Evolutionary conservation across 2,329 filamentous ascomycete genomes (phyloP), one percentile per base, ranked within the genome.

Genomic region (Phaeosphaeria sp.): DNA sequence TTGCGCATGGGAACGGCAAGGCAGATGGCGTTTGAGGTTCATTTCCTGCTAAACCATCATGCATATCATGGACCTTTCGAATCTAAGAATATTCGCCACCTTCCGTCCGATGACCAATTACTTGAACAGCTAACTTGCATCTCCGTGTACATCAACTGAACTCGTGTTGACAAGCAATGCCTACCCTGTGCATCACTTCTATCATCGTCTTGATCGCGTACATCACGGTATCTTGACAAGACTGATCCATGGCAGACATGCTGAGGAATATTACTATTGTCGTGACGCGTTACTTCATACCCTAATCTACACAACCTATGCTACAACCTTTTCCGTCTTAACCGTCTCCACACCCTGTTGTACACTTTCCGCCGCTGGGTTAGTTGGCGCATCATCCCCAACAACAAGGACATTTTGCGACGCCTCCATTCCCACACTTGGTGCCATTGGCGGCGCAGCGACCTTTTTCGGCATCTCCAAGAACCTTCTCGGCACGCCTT

Each of bases 401-500:
- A 5, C 44, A 22, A 15, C 40, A 24, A n/a, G 15, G 21, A 18
- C 21, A 17, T 36, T n/a, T 17, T 24, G 11, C 24, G 27, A 30
- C 3, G 18, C 50, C 2, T 36, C 50, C 4, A 18, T 17, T 44
- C 21, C 13, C 8, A 13, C 3, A 13, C 27, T 25, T 30, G 33
- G 44, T 17, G n/a, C 21, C n/a, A 20, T 8, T 18, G 33, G 18
- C 24, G 47, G 53, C 30, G 53, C 42, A 6, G 36, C 51, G 22
- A 15, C 45, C 57, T 60, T 68, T 57, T 59, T 67, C n/a, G 27
- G 53, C 71, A 75, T 73, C 57, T 74, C 69, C 59, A 72, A 71
- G 73, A 97, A 98, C 51, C 92, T 86, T 56, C 87, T 88, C 0
- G 93, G 94, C 22, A 97, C 93, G 6, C 93, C 93, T 40, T 83